Conservation (phyloP, 345 rosid genomes). For the Cardamine occulta region DNA sequence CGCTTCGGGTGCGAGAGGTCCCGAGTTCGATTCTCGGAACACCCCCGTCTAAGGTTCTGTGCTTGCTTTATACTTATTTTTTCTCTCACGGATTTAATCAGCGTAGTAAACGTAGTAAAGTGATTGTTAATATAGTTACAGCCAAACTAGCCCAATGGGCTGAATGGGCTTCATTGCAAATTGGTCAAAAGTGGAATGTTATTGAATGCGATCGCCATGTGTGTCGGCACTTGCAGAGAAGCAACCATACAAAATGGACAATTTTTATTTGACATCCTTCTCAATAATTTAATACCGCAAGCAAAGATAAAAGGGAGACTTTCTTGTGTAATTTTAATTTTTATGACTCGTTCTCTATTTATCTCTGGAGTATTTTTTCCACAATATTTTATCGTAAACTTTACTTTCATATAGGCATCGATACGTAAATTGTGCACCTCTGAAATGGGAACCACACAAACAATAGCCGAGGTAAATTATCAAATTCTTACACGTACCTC, state of each 20-base stretch:
- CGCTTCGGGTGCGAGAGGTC: slow-evolving; percentile 97
- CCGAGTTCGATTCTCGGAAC: slow-evolving; percentile 95
- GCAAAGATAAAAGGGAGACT: background rate
- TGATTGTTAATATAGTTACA: background rate
- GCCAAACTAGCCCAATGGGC: background rate
- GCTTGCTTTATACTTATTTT: background rate
- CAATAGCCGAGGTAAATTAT: background rate
- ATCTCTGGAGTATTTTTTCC: background rate
- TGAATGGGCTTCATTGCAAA: background rate
- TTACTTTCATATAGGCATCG: background rate
- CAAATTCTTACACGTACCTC: background rate
- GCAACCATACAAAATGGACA: background rate
- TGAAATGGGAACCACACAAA: no score
- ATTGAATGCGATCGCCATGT: background rate
- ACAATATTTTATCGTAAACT: background rate
- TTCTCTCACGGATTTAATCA: background rate
- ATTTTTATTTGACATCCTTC: background rate
- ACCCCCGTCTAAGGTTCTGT: slow-evolving; percentile 50
- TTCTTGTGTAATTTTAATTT: background rate
- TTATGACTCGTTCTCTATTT: no score
- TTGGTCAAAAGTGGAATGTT: background rate
- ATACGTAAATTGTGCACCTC: background rate
- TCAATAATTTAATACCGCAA: background rate
- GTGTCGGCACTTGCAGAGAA: slow-evolving; percentile 1
- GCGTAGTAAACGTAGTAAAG: background rate